Evolutionary conservation across 2,329 filamentous ascomycete genomes (phyloP).

Genomic region (Fusarium pilosicola): DNA sequence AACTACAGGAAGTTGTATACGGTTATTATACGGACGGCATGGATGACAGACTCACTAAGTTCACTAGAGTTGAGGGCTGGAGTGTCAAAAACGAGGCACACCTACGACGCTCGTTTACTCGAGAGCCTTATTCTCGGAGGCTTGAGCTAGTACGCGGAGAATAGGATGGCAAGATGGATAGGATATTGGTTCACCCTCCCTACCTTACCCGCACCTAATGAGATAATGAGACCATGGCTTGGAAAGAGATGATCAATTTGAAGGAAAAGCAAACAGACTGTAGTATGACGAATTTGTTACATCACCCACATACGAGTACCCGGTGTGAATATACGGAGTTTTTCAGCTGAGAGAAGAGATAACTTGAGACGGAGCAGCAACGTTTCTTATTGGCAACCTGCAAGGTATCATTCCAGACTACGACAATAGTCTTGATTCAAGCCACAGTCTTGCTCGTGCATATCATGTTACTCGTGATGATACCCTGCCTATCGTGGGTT

Average conservation of each 20-base stretch:
- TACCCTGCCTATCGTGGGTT: background rate
- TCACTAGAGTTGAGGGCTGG: background rate
- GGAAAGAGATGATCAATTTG: background rate
- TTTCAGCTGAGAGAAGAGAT: background rate
- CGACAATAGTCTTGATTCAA: background rate
- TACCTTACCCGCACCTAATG: background rate
- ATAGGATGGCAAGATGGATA: background rate
- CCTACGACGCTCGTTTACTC: background rate
- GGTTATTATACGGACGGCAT: background rate
- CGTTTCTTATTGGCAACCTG: background rate
- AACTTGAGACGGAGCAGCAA: background rate
- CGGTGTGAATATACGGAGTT: background rate
- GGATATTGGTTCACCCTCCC: background rate
- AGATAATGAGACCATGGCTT: background rate
- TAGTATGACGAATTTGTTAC: background rate
- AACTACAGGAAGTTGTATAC: background rate
- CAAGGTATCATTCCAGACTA: background rate
- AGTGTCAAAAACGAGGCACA: background rate
- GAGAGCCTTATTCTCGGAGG: background rate
- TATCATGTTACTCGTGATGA: background rate
- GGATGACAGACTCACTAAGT: background rate
- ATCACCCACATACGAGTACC: background rate
- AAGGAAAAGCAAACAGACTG: background rate
- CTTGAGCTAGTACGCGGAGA: background rate
- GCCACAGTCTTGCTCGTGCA: background rate